Evolutionary conservation across 2,329 filamentous ascomycete genomes (phyloP).

Genomic region (Furcasterigmium furcatum): DNA sequence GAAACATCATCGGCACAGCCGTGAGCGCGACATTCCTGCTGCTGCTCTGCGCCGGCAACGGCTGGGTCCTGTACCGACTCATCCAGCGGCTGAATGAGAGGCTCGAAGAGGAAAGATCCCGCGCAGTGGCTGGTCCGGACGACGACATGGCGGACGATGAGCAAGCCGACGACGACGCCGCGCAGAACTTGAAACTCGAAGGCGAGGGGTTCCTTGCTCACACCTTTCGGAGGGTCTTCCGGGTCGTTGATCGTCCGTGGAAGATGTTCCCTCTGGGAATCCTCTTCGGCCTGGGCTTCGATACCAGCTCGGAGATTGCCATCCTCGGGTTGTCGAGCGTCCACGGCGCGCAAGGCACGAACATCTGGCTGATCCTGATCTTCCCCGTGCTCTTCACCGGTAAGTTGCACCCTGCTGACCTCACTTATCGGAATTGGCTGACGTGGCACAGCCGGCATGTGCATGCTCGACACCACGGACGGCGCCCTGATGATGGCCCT

Average conservation of each 20-base stretch:
- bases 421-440: no score
- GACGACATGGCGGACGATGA: conserved; percentile 19
- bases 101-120: conserved; percentile 37
- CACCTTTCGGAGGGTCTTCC: conserved; percentile 73
- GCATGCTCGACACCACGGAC: conserved; percentile 86
- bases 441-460: conserved; percentile 72
- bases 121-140: conserved; percentile 17
- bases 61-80: conserved; percentile 79
- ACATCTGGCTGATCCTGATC: conserved; percentile 90
- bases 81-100: conserved; percentile 64
- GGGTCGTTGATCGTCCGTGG: conserved; percentile 73
- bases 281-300: conserved; percentile 88
- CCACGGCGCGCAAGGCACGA: conserved; percentile 80
- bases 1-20: conserved; percentile 84
- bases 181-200: conserved; percentile 63
- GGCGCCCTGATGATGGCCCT: conserved; percentile 93
- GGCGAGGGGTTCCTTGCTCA: conserved; percentile 73
- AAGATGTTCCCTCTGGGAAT: conserved; percentile 94
- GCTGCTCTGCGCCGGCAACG: conserved; percentile 77
- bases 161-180: conserved; percentile 23
- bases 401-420: conserved; percentile 35
- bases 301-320: conserved; percentile 92
- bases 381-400: conserved; percentile 88
- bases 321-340: conserved; percentile 87
- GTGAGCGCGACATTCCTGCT: conserved; percentile 83